Conservation (phyloP, 1,139 yeast genomes). For the Suhomyces chickasaworum region DNA sequence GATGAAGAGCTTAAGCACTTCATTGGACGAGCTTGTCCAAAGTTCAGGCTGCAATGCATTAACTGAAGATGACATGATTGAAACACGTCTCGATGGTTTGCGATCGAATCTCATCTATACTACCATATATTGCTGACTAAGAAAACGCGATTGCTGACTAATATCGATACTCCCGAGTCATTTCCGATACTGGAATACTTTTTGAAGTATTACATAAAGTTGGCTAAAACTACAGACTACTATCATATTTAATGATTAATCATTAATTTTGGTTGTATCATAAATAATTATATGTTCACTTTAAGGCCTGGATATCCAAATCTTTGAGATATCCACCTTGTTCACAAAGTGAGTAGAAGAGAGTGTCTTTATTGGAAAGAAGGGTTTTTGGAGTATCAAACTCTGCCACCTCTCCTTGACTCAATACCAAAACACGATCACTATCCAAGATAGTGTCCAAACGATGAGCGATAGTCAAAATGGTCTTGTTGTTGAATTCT, state of each 20-base stretch:
- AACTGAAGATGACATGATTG: conserved; percentile 10
- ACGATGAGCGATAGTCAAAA: conserved; percentile 41
- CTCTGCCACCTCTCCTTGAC: conserved; percentile 35
- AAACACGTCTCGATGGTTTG: conserved; percentile 5
- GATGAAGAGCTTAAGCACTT: conserved; percentile 22
- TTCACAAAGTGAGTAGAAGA: conserved; percentile 37
- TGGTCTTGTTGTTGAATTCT: conserved; percentile 37
- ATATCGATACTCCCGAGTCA: too few species aligned
- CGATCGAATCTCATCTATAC: neutral
- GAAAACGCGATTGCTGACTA: neutral
- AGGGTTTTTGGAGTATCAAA: conserved; percentile 34
- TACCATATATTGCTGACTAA: neutral
- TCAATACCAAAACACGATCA: conserved; percentile 36
- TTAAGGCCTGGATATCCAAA: conserved; percentile 5
- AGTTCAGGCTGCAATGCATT: conserved; percentile 21
- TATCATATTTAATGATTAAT: too few species aligned
- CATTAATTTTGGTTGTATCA: too few species aligned
- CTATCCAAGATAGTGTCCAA: conserved; percentile 40
- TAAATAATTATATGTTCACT: neutral
- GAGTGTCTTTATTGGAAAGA: conserved; percentile 25
- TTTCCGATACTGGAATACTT: too few species aligned
- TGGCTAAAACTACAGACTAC: too few species aligned
- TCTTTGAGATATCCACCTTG: conserved; percentile 29
- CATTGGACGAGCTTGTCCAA: conserved; percentile 22
- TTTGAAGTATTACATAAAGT: too few species aligned